Evolutionary conservation across 2,329 filamentous ascomycete genomes (phyloP), one percentile per base, ranked within the genome.

Genomic region (Trichoderma sp.): DNA sequence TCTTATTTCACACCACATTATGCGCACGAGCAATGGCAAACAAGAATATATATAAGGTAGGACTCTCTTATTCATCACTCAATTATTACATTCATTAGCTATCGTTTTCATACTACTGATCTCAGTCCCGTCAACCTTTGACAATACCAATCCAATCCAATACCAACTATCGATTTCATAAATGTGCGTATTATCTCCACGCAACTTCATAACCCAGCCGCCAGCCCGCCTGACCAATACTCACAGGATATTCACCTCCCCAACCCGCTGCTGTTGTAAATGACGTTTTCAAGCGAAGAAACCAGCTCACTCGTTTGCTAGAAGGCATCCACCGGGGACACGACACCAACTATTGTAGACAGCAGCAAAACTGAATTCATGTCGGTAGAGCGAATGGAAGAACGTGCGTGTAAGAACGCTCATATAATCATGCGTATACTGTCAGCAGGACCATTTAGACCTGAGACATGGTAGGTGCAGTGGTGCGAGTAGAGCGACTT

Each of bases 391-490:
- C 30, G 46, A 59, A 46, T 26, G 43, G 14, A 13, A 8, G 16
- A 28, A 14, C 5, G 34, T 21, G 46, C 18, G 21, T 24, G n/a
- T 49, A 34, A 5, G 39, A 16, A n/a, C 13, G 34, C 39, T 43
- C 39, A 18, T 8, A 34, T 18, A 13, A n/a, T 13, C 3, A n/a
- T 8, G 56, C 21, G 8, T 18, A 49, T 24, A 24, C 4, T 5
- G 8, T 24, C 11, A 32, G 21, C 16, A 56, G 21, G 32, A 24
- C n/a, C 34, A 21, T 39, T 60, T 56, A 61, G 24, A 59, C 82
- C 79, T 89, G 86, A 66, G 84, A 84, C 86, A 89, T 89, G 74
- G 77, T 83, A 65, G 86, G 86, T 28, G 78, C 52, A 55, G 63
- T 49, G n/a, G 63, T 58, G 30, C 78, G 80, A 34, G 78, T 79